Conservation (phyloP, 352 stramenopile species). For the Pythium angustatum region DNA sequence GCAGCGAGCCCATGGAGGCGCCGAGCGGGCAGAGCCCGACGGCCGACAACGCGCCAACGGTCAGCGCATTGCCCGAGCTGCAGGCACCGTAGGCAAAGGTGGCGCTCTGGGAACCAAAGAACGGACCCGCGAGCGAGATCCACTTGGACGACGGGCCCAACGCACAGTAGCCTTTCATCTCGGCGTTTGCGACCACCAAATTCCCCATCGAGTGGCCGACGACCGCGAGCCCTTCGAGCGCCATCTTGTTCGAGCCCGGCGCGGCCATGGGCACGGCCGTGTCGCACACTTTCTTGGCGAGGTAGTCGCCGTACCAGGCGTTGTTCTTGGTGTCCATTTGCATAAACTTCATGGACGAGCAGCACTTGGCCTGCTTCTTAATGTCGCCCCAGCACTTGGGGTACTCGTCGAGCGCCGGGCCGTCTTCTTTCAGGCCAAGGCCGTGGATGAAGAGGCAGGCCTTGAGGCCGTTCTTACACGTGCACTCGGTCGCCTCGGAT, state of each 20-base stretch:
- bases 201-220: slow-evolving; percentile 42
- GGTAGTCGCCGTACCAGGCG: slow-evolving; percentile 25
- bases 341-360: slow-evolving; percentile 33
- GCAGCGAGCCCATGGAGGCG: neutral
- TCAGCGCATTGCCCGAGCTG: neutral
- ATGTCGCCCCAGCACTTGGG: slow-evolving; percentile 30
- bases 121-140: slow-evolving; percentile 32
- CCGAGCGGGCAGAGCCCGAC: slow-evolving; percentile 7
- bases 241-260: slow-evolving; percentile 17
- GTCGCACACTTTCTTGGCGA: slow-evolving; percentile 30
- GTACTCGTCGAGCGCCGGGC: slow-evolving; percentile 5
- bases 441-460: slow-evolving; percentile 33
- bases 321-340: slow-evolving; percentile 33
- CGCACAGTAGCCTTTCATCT: slow-evolving; percentile 23
- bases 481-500: slow-evolving; percentile 4
- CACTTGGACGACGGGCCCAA: slow-evolving; percentile 27
- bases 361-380: slow-evolving; percentile 32
- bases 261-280: slow-evolving; percentile 21
- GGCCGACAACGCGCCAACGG: neutral
- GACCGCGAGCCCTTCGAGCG: slow-evolving; percentile 10
- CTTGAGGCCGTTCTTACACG: slow-evolving; percentile 19
- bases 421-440: slow-evolving; percentile 4
- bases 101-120: slow-evolving; percentile 23
- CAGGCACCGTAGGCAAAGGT: slow-evolving; percentile 2
- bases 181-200: slow-evolving; percentile 25